Percentiles rank a stretch among this genome's conserved stretches.
These are phyloP conservation scores for Aspergillus campestris DNA, from an alignment of 495 filamentous ascomycete genomes.

Conservation along the genomic window DNA sequence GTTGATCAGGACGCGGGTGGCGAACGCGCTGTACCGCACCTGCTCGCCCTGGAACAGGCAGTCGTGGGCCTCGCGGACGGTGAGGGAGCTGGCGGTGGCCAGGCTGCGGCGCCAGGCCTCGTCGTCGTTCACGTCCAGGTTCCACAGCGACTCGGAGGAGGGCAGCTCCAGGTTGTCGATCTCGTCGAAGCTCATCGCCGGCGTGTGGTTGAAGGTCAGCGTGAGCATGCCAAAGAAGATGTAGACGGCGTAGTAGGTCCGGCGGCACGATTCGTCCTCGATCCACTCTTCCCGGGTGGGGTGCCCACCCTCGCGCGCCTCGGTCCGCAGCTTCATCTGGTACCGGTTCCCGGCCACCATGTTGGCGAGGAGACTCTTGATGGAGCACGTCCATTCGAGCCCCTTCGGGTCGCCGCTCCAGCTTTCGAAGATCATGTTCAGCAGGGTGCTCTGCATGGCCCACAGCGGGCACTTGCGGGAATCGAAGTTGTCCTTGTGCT, in stretches of 20 bases:
- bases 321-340: constrained; percentile 84
- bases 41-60: constrained; percentile 89
- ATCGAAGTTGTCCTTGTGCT: constrained; percentile 97
- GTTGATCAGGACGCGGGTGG: constrained; percentile 97
- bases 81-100: constrained; percentile 59
- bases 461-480: constrained; percentile 96
- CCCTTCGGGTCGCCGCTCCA: constrained; percentile 99
- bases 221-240: constrained; percentile 98
- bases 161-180: constrained; percentile 90
- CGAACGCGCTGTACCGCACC: constrained; percentile 92
- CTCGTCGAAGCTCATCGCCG: constrained; percentile 95
- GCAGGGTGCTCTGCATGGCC: constrained; percentile 91
- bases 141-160: constrained; percentile 93
- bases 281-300: constrained; percentile 89
- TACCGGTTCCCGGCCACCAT: constrained; percentile 98
- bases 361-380: constrained; percentile 93
- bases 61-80: constrained; percentile 89
- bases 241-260: constrained; percentile 98
- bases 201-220: constrained; percentile 94
- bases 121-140: constrained; percentile 71
- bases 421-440: constrained; percentile 99
- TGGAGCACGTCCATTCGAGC: constrained; percentile 96
- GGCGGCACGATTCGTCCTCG: constrained; percentile 90
- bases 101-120: constrained; percentile 73
- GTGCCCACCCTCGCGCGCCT: constrained; percentile 69